Evolutionary conservation across 1,139 yeast genomes (phyloP), one percentile per base, ranked within the genome.

Genomic region (Taphrina sp.): DNA sequence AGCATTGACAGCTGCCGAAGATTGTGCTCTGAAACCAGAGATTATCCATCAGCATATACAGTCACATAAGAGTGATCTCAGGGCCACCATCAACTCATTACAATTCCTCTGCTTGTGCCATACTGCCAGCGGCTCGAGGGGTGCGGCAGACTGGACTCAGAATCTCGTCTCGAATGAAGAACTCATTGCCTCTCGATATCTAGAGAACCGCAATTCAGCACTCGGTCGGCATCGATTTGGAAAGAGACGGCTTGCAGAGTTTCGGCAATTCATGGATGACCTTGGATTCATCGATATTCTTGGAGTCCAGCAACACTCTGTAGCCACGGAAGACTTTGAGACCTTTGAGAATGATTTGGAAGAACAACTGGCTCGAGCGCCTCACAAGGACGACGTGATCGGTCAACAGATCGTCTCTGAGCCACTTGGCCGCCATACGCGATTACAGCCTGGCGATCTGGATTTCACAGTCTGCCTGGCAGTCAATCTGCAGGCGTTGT

Each of bases 381-480:
- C 29, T 3, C 7, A 43, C 8, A 43, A 33, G 17, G 47, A 43
- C 22, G 47, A 43, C 26, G 28, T 43, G 12, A 12, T 31, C 17
- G 47, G 47, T 3, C 36, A 10, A 7, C 20, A 5, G 47, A 43
- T 43, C 10, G 12, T 43, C 5, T 29, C 47, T 8, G 47, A 43
- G 5, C 47, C 47, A n/a, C 26, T 31, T 20, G 47, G 47, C 16
- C 47, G 47, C 26, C 31, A 20, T 22, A 43, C 47, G 28, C 29
- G 47, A 14, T 17, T 43, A 12, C 47, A 43, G 12, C 47, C 47
- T 10, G 47, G 47, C 1, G 47, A 43, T 31, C 29, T 17, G n/a
- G 37, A 31, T 10, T 12, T 43, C 16, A 12, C 47, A 2, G 28
- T 33, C 2, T 36, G 16, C 17, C 1, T 43, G 17, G 47, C 47